These are phyloP conservation scores for Trichomonascaceae sp. DNA, from an alignment of 1,139 yeast species.

Conservation along the genomic window DNA sequence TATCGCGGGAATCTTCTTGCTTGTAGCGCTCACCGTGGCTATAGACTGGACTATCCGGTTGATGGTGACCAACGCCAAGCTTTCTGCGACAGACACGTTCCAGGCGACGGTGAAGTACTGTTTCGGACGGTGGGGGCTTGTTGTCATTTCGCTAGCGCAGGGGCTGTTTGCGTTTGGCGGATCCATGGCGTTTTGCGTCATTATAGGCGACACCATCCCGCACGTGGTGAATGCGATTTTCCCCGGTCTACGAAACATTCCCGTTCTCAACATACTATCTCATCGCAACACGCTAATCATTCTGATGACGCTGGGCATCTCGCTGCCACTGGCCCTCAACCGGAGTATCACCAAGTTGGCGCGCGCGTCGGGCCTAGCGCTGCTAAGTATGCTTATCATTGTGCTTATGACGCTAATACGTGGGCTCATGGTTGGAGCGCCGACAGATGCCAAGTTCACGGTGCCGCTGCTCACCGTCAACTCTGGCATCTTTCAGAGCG, in stretches of 20 bases:
- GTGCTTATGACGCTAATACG: conserved; percentile 59
- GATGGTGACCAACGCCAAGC: conserved; percentile 71
- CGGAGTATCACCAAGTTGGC: conserved; percentile 78
- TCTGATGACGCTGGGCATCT: conserved; percentile 55
- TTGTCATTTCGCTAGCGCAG: conserved; percentile 58
- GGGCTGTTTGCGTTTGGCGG: conserved; percentile 92
- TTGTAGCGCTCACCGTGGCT: conserved; percentile 47
- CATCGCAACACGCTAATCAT: conserved; percentile 56
- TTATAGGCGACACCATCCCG: conserved; percentile 90
- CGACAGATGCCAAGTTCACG: conserved; percentile 25
- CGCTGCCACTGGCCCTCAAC: conserved; percentile 73
- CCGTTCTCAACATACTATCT: conserved; percentile 39
- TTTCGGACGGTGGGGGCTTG: conserved; percentile 61
- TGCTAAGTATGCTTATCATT: conserved; percentile 71
- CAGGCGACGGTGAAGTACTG: conserved; percentile 78
- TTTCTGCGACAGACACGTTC: conserved; percentile 64
- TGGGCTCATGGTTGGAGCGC: conserved; percentile 46
- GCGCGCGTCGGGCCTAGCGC: conserved; percentile 76
- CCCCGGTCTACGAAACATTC: conserved; percentile 33
- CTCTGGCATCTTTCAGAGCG: conserved; percentile 67
- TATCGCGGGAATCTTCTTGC: conserved; percentile 53
- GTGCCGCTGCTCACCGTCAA: conserved; percentile 43
- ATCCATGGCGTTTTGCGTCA: conserved; percentile 84
- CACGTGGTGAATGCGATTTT: conserved; percentile 67
- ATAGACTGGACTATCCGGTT: conserved; percentile 79